These are phyloP conservation scores for Salix brachista DNA, from an alignment of 345 rosid species.

Conservation along the genomic window DNA sequence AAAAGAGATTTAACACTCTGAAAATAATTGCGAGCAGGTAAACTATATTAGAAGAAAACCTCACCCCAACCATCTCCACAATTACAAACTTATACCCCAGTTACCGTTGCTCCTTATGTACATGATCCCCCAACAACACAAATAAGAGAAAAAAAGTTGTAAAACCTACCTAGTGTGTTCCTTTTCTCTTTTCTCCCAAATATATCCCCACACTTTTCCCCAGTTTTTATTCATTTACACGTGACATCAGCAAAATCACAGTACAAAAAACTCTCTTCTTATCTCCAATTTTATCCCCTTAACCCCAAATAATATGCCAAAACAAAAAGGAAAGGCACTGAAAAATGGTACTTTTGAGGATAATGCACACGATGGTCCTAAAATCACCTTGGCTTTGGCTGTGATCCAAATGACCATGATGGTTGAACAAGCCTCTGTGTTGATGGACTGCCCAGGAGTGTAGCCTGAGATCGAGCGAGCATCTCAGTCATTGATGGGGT, in stretches of 20 bases:
- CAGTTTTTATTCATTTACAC: constrained; percentile 53
- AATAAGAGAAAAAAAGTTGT: constrained; percentile 19
- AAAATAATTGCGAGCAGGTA: constrained; percentile 35
- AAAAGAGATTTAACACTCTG: neutral
- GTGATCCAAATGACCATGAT: constrained; percentile 48
- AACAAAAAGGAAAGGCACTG: constrained; percentile 16
- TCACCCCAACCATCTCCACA: constrained; percentile 38
- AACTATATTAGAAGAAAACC: constrained; percentile 23
- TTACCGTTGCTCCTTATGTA: constrained; percentile 37
- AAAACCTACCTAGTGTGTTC: constrained; percentile 30
- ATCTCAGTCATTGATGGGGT: constrained; percentile 95
- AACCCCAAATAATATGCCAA: constrained; percentile 23
- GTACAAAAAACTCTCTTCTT: constrained; percentile 11
- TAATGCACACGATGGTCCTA: neutral
- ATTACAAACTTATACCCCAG: constrained; percentile 39
- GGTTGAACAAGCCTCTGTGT: constrained; percentile 69
- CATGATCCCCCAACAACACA: constrained; percentile 42
- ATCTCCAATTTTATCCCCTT: constrained; percentile 19
- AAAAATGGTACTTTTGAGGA: neutral
- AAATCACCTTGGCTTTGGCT: constrained; percentile 71
- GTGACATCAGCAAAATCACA: constrained; percentile 24
- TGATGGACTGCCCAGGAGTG: constrained; percentile 46
- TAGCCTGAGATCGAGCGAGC: constrained; percentile 78
- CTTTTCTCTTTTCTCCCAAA: constrained; percentile 22
- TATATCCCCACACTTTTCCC: constrained; percentile 24